phyloP scores from a whole-genome alignment of 805 yeast species.

The Starmera caribaea region DNA sequence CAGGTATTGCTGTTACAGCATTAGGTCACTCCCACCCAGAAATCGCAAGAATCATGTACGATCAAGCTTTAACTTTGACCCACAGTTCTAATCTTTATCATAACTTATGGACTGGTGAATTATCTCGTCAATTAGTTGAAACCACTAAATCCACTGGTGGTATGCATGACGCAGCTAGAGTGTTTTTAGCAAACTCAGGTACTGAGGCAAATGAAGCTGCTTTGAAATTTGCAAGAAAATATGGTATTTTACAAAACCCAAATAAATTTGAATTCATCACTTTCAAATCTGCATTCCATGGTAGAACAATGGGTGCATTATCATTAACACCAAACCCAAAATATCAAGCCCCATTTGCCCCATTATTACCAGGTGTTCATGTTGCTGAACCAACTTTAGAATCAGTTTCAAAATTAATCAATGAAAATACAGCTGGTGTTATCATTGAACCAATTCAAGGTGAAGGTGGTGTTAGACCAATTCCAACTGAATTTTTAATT shows the following conservation, averaged over 20 bases:
- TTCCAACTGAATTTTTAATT: slow-evolving; percentile 52
- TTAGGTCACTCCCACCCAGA: slow-evolving; percentile 80
- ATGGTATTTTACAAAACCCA: slow-evolving; percentile 47
- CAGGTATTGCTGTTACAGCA: slow-evolving; percentile 96
- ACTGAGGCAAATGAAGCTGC: slow-evolving; percentile 80
- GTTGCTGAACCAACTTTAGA: slow-evolving; percentile 56
- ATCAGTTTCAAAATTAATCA: slow-evolving; percentile 40
- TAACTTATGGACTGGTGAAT: slow-evolving; percentile 74
- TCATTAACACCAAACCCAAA: slow-evolving; percentile 89
- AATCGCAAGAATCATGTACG: slow-evolving; percentile 57
- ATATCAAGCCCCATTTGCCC: slow-evolving; percentile 85
- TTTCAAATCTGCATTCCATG: slow-evolving; percentile 89
- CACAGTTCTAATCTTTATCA: slow-evolving; percentile 84
- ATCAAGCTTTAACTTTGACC: slow-evolving; percentile 64
- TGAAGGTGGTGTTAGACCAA: slow-evolving; percentile 86
- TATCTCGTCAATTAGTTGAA: slow-evolving; percentile 61
- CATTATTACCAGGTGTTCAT: slow-evolving; percentile 82
- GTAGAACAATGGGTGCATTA: slow-evolving; percentile 89
- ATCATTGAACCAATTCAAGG: slow-evolving; percentile 97
- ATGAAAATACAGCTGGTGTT: slow-evolving; percentile 59
- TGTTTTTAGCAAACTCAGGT: slow-evolving; percentile 63
- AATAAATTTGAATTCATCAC: slow-evolving; percentile 71
- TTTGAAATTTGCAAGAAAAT: slow-evolving; percentile 69
- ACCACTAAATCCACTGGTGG: slow-evolving; percentile 68
- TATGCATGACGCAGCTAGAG: slow-evolving; percentile 70